Evolutionary conservation across 2,329 filamentous ascomycete genomes (phyloP).

Genomic region (Nemania sp.): DNA sequence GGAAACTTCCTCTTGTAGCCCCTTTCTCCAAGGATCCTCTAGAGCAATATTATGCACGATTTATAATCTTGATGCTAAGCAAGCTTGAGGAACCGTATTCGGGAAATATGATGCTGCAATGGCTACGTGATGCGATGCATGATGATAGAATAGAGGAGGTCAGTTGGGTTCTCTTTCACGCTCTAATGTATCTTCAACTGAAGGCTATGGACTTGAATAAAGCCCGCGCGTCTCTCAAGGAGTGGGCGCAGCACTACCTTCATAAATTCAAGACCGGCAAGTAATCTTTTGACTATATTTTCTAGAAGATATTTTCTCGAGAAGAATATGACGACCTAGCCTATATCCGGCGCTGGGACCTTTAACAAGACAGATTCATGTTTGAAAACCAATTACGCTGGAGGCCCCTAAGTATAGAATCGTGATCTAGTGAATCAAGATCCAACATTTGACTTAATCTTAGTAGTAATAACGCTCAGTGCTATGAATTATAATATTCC

Average conservation of each 20-base stretch:
- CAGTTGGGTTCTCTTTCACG: slow-evolving; percentile 44
- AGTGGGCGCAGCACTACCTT: slow-evolving; percentile 11
- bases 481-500: too few species aligned
- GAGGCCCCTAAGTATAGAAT: not conserved
- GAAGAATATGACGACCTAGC: not conserved
- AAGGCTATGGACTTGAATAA: slow-evolving; percentile 39
- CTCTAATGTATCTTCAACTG: slow-evolving; percentile 47
- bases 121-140: slow-evolving; percentile 35
- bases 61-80: slow-evolving; percentile 34
- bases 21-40: slow-evolving; percentile 23
- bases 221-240: slow-evolving; percentile 8
- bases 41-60: slow-evolving; percentile 44
- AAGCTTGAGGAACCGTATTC: slow-evolving; percentile 4
- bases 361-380: too few species aligned
- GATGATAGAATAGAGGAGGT: slow-evolving; percentile 29
- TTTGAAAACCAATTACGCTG: not conserved
- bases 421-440: too few species aligned
- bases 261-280: not conserved
- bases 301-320: too few species aligned
- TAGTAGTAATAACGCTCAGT: too few species aligned
- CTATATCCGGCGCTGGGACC: too few species aligned
- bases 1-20: slow-evolving; percentile 1
- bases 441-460: too few species aligned
- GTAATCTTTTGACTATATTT: not conserved
- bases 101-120: slow-evolving; percentile 31